Conservation (phyloP, 2,329 filamentous ascomycete genomes). For the Aspergillus sp. region DNA sequence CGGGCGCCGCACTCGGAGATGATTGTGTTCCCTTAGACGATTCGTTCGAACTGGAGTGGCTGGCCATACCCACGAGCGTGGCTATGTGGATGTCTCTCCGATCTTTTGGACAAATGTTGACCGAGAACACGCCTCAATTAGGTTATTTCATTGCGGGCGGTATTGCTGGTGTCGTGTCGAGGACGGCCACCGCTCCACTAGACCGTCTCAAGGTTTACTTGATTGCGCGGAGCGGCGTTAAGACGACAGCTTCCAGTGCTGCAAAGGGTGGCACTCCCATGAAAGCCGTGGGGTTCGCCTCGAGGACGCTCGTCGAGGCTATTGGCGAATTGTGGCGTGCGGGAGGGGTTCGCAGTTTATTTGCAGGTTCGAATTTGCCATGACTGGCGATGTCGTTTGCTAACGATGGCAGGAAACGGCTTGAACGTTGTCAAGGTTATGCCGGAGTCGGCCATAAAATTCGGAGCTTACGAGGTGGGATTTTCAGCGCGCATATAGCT, state of each 20-base stretch:
- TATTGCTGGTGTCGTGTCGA: slow-evolving; percentile 85
- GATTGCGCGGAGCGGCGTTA: slow-evolving; percentile 72
- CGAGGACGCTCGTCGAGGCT: slow-evolving; percentile 62
- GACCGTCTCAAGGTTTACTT: slow-evolving; percentile 96
- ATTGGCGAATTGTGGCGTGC: slow-evolving; percentile 71
- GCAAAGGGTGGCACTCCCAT: slow-evolving; percentile 61
- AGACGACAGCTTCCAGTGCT: slow-evolving; percentile 51
- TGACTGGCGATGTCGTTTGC: slow-evolving; percentile 4
- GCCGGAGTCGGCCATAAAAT: slow-evolving; percentile 97
- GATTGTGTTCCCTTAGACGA: slow-evolving; percentile 22
- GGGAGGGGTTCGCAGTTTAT: slow-evolving; percentile 80
- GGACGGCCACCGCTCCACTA: slow-evolving; percentile 89
- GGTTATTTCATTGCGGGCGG: slow-evolving; percentile 97
- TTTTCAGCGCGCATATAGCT: slow-evolving; percentile 1
- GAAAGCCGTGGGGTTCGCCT: slow-evolving; percentile 55
- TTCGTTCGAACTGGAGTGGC: slow-evolving; percentile 33
- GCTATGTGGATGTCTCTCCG: slow-evolving; percentile 36
- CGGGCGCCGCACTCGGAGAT: slow-evolving; percentile 19
- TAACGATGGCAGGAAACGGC: slow-evolving; percentile 62
- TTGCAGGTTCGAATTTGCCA: slow-evolving; percentile 61
- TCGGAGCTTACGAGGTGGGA: slow-evolving; percentile 79
- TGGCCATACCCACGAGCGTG: slow-evolving; percentile 32
- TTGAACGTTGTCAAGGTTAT: slow-evolving; percentile 96
- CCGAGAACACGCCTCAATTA: slow-evolving; percentile 43
- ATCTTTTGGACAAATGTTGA: slow-evolving; percentile 38